Conservation (phyloP, 768 basidiomycete species). For the Cyclocybe aegerita region DNA sequence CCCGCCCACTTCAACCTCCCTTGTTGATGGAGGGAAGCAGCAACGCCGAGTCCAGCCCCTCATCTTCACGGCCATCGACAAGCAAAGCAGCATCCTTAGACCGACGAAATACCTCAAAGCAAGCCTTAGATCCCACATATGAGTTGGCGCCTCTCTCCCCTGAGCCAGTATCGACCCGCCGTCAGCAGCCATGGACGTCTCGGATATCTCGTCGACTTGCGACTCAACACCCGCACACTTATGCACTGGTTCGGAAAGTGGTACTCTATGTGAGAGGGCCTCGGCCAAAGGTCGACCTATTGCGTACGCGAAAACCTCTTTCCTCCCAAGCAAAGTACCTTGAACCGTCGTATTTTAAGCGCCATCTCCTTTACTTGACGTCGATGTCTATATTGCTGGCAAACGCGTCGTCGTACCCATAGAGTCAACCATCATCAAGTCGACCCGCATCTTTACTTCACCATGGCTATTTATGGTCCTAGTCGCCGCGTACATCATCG, state of each 20-base stretch:
- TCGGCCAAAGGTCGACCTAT: constrained; percentile 51
- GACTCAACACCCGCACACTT: constrained; percentile 17
- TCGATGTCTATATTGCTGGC: constrained; percentile 39
- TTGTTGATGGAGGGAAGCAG: not conserved
- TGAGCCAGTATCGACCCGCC: constrained; percentile 8
- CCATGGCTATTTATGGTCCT: constrained; percentile 57
- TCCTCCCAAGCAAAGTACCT: not conserved
- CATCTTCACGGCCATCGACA: constrained; percentile 15
- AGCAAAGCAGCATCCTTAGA: constrained; percentile 5
- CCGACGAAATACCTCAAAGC: constrained; percentile 9
- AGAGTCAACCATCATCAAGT: constrained; percentile 51
- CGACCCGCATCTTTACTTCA: constrained; percentile 51
- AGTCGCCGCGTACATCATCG: constrained; percentile 63
- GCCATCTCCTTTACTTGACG: constrained; percentile 53
- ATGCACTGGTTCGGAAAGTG: constrained; percentile 16
- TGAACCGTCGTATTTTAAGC: constrained; percentile 32
- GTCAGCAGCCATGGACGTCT: constrained; percentile 11
- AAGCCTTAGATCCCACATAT: constrained; percentile 14
- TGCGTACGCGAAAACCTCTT: constrained; percentile 33
- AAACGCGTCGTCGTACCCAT: constrained; percentile 41
- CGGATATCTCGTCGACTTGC: constrained; percentile 15
- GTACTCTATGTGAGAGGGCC: constrained; percentile 54
- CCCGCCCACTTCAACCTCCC: not conserved
- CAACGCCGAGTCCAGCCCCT: constrained; percentile 8
- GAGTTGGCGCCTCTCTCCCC: constrained; percentile 16